These are phyloP conservation scores for Zelonia costaricensis DNA, from an alignment of 208 protist species.

Conservation along the genomic window DNA sequence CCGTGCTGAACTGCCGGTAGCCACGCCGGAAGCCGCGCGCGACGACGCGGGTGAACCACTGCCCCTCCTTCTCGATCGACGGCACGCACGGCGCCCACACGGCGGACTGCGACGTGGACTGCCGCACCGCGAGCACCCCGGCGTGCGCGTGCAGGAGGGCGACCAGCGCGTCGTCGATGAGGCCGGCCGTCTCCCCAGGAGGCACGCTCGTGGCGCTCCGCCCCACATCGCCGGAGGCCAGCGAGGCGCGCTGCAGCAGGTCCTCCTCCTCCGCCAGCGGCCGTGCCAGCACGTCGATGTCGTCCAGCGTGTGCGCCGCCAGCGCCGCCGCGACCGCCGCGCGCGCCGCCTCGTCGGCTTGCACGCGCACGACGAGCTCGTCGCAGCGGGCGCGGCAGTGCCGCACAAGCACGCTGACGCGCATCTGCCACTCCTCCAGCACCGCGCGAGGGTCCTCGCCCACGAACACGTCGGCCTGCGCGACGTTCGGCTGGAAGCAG, in stretches of 20 bases:
- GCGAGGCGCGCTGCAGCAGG: slow-evolving; percentile 40
- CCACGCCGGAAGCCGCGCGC: slow-evolving; percentile 35
- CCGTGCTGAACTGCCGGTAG: slow-evolving; percentile 45
- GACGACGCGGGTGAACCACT: slow-evolving; percentile 66
- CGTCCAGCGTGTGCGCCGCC: slow-evolving; percentile 22
- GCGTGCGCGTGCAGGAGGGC: slow-evolving; percentile 27
- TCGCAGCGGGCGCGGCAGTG: slow-evolving; percentile 56
- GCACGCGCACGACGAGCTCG: slow-evolving; percentile 31
- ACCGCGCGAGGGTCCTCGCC: slow-evolving; percentile 48
- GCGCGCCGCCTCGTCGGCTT: slow-evolving; percentile 33
- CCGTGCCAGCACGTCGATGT: slow-evolving; percentile 47
- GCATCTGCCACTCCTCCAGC: slow-evolving; percentile 84
- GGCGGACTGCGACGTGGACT: neutral
- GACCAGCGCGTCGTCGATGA: slow-evolving; percentile 40
- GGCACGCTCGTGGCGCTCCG: neutral
- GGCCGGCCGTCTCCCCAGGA: neutral
- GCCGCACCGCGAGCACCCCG: slow-evolving; percentile 9
- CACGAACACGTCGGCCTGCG: slow-evolving; percentile 36
- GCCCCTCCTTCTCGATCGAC: slow-evolving; percentile 49
- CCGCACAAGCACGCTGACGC: slow-evolving; percentile 74
- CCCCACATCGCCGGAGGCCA: slow-evolving; percentile 21
- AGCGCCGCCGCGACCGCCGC: slow-evolving; percentile 32
- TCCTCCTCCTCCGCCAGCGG: slow-evolving; percentile 48
- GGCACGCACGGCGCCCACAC: slow-evolving; percentile 25
- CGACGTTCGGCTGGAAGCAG: slow-evolving; percentile 49